Conservation (phyloP, 208 protist genomes). For the Acanthamoeba lenticulata region DNA sequence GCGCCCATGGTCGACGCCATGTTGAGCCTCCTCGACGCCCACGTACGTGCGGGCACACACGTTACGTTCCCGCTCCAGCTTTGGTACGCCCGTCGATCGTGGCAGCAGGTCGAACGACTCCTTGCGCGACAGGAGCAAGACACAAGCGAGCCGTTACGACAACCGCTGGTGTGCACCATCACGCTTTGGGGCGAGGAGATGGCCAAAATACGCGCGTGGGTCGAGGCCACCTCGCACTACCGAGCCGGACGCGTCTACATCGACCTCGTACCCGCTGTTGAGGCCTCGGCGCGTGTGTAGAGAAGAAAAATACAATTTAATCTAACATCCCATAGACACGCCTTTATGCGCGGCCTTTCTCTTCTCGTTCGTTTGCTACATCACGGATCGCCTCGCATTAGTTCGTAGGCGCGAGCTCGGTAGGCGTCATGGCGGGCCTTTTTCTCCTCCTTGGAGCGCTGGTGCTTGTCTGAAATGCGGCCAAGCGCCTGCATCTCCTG, state of each 20-base stretch:
- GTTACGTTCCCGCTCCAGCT: conserved; percentile 3
- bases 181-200: conserved; percentile 4
- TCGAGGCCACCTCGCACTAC: neutral
- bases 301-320: neutral
- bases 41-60: neutral
- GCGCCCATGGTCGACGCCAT: neutral
- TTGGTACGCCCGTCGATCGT: conserved; percentile 7
- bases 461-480: neutral
- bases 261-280: neutral
- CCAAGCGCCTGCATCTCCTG: neutral
- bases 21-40: neutral
- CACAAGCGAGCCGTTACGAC: neutral
- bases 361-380: neutral
- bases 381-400: conserved; percentile 21
- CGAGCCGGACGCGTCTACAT: neutral
- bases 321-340: neutral
- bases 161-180: neutral
- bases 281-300: neutral
- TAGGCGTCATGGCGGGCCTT: conserved; percentile 18
- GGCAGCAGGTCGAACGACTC: conserved; percentile 3
- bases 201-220: neutral
- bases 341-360: neutral
- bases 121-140: conserved; percentile 23
- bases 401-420: conserved; percentile 31
- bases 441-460: neutral